Percentiles rank a stretch among this genome's conserved stretches.
phyloP scores from a whole-genome alignment of 169 alveolate genomes.

The Plasmodium yoelii region DNA sequence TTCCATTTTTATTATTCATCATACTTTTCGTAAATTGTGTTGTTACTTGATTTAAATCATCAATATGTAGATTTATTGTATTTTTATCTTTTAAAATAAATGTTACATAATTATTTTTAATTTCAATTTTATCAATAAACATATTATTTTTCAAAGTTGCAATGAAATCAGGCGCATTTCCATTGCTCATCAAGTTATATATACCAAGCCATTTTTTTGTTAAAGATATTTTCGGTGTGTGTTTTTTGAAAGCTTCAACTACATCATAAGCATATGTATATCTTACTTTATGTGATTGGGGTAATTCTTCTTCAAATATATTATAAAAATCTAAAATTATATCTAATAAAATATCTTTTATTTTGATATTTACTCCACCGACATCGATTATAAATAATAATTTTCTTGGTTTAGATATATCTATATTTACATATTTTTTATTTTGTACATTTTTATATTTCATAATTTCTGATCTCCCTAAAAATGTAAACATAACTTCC shows the following conservation, averaged over 20 bases:
- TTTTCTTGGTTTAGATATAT: slow-evolving; percentile 68
- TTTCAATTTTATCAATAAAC: slow-evolving; percentile 65
- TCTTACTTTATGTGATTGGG: slow-evolving; percentile 63
- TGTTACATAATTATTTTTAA: slow-evolving; percentile 45
- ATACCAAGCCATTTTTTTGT: slow-evolving; percentile 71
- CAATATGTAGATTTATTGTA: slow-evolving; percentile 44
- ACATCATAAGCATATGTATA: slow-evolving; percentile 74
- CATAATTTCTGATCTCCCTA: slow-evolving; percentile 73
- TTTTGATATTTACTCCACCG: slow-evolving; percentile 43
- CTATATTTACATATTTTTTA: slow-evolving; percentile 29
- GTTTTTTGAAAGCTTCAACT: slow-evolving; percentile 66
- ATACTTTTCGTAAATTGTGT: slow-evolving; percentile 37
- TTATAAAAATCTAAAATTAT: slow-evolving; percentile 47
- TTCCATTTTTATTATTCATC: slow-evolving; percentile 14
- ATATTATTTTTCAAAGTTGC: slow-evolving; percentile 43
- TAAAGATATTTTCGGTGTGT: slow-evolving; percentile 66
- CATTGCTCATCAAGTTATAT: slow-evolving; percentile 68
- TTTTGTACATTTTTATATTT: slow-evolving; percentile 67
- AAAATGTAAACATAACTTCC: slow-evolving; percentile 59
- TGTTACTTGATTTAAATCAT: slow-evolving; percentile 65
- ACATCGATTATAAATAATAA: slow-evolving; percentile 62
- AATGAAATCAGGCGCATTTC: slow-evolving; percentile 73
- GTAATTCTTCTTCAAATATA: slow-evolving; percentile 66
- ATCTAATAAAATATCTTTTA: slow-evolving; percentile 50
- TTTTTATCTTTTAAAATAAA: slow-evolving; percentile 56